Evolutionary conservation across 345 rosid species (phyloP).

Genomic region (Citrus inodora): DNA sequence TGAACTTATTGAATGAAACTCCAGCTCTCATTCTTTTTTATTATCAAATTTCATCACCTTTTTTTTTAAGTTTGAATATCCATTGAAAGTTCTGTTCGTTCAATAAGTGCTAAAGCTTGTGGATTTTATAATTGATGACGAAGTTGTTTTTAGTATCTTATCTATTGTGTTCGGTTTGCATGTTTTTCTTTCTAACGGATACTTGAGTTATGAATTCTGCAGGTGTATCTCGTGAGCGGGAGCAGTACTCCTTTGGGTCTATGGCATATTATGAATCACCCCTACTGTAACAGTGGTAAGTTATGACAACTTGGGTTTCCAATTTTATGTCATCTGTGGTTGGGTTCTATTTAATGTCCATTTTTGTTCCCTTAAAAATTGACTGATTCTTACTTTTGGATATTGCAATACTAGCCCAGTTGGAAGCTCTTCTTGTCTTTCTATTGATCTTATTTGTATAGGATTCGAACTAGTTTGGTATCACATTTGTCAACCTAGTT

Average conservation of each 20-base stretch:
- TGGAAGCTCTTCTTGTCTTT: not conserved
- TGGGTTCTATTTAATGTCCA: not conserved
- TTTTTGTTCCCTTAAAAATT: not conserved
- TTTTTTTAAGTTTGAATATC: not conserved
- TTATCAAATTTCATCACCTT: not conserved
- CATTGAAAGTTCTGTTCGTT: not conserved
- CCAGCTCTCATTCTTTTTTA: conserved; percentile 12
- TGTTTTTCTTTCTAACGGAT: conserved; percentile 11
- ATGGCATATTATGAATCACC: not conserved
- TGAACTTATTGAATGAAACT: conserved; percentile 24
- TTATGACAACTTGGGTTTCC: not conserved
- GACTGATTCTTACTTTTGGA: not conserved
- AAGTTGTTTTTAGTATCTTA: not conserved
- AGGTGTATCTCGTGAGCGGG: conserved; percentile 20
- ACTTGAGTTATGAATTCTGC: conserved; percentile 33
- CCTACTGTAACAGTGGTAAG: not conserved
- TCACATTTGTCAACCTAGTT: not conserved
- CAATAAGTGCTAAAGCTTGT: not conserved
- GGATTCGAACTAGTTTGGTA: not conserved
- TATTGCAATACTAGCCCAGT: not conserved
- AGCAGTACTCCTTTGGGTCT: conserved; percentile 3
- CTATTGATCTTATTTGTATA: not conserved
- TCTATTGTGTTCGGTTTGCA: not conserved
- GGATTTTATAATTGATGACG: not conserved
- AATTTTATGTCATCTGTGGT: not conserved